Evolutionary conservation across 192 early-diverging fungal genomes (phyloP), one percentile per base, ranked within the genome.

Genomic region (Coemansia pectinata): DNA sequence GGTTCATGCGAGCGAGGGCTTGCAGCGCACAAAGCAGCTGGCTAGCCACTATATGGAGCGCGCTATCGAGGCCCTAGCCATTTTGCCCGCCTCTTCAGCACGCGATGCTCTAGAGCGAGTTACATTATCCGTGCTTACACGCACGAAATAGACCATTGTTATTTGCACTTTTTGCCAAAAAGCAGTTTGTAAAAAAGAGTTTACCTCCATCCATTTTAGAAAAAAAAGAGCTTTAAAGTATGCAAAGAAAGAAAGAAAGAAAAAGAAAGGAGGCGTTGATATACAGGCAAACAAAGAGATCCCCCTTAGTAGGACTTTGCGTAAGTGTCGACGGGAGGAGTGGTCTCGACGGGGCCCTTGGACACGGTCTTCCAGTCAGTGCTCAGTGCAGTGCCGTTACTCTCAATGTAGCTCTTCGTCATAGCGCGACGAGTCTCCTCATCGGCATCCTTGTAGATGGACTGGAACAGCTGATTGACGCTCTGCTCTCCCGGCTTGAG

Each of bases 321-420:
- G 6, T 90, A 76, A 88, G 97, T 94, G 60, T 95, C 96, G 36
- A 94, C 92, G 9, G 98, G 98, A 21, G 98, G 95, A 65, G 91
- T 88, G 14, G 90, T 90, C 81, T 96, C 93, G 14, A 96, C 95
- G 11, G 83, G 79, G 60, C 88, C 88, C 80, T 92, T 90, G 29
- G 88, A 86, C 44, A 99, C 95, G 80, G 96, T 94, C 34, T 83
- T 85, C 96, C 96, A 99, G 77, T 99, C 97, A 34, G 96, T 99
- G 62, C 90, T 92, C 39, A 99, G 85, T 58, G 88, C 88, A 0
- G 98, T 99, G 27, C 98, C 98, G 62, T 94, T 94, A 79, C 91
- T 94, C 77, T 99, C 98, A 5, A 91, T 86, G 77, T 93, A 99
- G 74, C 92, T 94, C 86, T 99, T 99, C 88, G 97, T 91, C 98